Base-by-base conservation (phyloP, 192 early-diverging fungal genomes). In the Rhizophlyctis rosea region DNA sequence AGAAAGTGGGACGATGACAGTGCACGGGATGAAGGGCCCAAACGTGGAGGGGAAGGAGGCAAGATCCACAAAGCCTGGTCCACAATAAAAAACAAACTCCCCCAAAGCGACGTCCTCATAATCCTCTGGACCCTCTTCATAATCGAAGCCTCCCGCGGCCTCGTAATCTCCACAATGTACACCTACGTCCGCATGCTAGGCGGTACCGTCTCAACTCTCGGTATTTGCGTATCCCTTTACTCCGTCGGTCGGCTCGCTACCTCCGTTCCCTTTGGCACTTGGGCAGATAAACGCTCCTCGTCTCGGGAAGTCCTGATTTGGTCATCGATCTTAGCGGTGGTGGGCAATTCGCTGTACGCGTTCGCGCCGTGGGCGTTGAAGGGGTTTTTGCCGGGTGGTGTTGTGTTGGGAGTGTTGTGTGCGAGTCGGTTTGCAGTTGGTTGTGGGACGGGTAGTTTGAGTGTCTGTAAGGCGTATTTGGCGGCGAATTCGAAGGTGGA, bases 151-250 rank as follows among this genome's bases (percentile, higher is more conserved):
- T 62, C 59, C 58, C 16, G 70, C 14, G 70, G 70, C 9, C 32
- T 72, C 3, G 70, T 72, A 23, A 14, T 72, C 18, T 65, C 70
- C n/a, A 72, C 65, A 48, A 65, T 72, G 64, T 44, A 44, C 11
- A 16, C 64, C 7, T 72, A 72, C 44, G 62, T 72, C 3, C 24
- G n/a, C 4, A 24, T 58, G n/a, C 32, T 47, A 9, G 70, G 70
- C 29, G 70, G 70, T 5, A 58, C 25, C 33, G 23, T 53, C 4
- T n/a, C 57, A 5, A 62, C 59, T 4, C 31, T 69, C 24, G 70
- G 70, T 24, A 55, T 53, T 7, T 18, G 56, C 30, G 59, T 72
- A 4, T 72, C 70, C 9, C 35, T 65, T 4, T 72, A 59, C 47
- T 69, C 65, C 2, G 39, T 72, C 50, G 70, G 70, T 0, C 59